phyloP scores from a whole-genome alignment of 2,329 filamentous ascomycete species.

The Stagonosporopsis chrysanthemi region DNA sequence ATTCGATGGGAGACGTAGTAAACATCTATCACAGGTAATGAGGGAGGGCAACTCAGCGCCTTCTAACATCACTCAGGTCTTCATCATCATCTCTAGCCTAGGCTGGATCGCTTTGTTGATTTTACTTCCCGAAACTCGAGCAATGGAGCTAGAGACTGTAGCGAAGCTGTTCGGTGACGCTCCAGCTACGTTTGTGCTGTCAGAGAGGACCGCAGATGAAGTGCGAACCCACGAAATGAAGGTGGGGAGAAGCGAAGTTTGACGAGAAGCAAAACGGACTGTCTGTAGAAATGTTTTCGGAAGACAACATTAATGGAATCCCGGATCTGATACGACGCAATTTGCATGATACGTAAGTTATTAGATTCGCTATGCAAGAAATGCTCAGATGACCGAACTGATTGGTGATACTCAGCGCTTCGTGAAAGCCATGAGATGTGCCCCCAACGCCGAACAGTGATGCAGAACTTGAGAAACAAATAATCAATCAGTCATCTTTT shows the following conservation, averaged over 20 bases:
- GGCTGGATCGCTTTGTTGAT: slow-evolving; percentile 1
- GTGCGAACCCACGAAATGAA: background rate
- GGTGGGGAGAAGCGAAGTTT: background rate
- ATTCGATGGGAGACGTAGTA: background rate
- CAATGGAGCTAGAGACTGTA: background rate
- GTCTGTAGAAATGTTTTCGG: background rate
- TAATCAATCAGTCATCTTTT: background rate
- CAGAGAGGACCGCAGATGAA: background rate
- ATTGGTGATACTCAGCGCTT: slow-evolving; percentile 5
- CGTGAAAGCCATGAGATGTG: slow-evolving; percentile 8
- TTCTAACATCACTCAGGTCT: slow-evolving; percentile 1
- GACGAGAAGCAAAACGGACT: background rate
- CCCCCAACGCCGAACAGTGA: slow-evolving; percentile 31
- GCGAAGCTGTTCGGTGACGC: slow-evolving; percentile 3
- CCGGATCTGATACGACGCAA: background rate
- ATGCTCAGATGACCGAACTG: slow-evolving; percentile 22
- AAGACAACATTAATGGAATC: background rate
- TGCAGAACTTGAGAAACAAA: slow-evolving; percentile 21
- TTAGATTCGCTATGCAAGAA: slow-evolving; percentile 26
- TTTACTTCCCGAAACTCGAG: background rate
- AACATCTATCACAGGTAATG: background rate
- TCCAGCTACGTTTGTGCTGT: background rate
- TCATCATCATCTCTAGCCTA: slow-evolving; percentile 30
- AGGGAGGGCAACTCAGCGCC: background rate
- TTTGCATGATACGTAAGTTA: slow-evolving; percentile 6